phyloP scores from a whole-genome alignment of 2,329 filamentous ascomycete genomes.

The Nannizzia gypsea region DNA sequence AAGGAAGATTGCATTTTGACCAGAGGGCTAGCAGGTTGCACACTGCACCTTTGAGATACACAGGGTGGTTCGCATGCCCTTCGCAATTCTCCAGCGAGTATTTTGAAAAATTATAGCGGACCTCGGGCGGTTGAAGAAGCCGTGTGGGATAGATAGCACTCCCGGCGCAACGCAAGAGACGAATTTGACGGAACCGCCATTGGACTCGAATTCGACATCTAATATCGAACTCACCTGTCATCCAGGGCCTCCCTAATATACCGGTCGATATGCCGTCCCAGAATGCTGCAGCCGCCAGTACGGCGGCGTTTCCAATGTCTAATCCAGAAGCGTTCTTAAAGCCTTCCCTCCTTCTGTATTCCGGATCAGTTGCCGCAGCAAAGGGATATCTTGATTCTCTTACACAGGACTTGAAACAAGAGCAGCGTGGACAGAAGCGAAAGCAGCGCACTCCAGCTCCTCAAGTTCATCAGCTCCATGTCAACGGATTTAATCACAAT shows the following conservation, averaged over 20 bases:
- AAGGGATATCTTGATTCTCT: slow-evolving; percentile 71
- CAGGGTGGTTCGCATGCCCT: neutral
- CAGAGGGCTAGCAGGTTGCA: neutral
- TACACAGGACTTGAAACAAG: slow-evolving; percentile 61
- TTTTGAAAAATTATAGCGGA: neutral
- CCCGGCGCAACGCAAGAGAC: neutral
- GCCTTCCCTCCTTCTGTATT: slow-evolving; percentile 54
- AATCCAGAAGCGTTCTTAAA: slow-evolving; percentile 63
- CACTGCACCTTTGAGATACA: neutral
- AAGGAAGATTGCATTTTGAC: neutral
- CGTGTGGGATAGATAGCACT: neutral
- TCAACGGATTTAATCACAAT: slow-evolving; percentile 73
- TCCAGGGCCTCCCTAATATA: neutral
- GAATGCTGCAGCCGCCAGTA: neutral
- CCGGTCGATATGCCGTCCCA: neutral
- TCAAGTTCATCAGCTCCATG: slow-evolving; percentile 70
- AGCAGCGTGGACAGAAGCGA: slow-evolving; percentile 65
- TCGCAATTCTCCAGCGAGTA: neutral
- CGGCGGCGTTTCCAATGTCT: neutral
- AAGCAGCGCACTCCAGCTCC: slow-evolving; percentile 46
- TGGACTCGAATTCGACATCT: neutral
- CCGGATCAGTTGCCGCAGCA: slow-evolving; percentile 59
- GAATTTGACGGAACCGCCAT: neutral
- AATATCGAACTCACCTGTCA: neutral
- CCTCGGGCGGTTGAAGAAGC: neutral